Conservation (phyloP, 1,284 basidiomycete genomes). For the Tremellales sp. region DNA sequence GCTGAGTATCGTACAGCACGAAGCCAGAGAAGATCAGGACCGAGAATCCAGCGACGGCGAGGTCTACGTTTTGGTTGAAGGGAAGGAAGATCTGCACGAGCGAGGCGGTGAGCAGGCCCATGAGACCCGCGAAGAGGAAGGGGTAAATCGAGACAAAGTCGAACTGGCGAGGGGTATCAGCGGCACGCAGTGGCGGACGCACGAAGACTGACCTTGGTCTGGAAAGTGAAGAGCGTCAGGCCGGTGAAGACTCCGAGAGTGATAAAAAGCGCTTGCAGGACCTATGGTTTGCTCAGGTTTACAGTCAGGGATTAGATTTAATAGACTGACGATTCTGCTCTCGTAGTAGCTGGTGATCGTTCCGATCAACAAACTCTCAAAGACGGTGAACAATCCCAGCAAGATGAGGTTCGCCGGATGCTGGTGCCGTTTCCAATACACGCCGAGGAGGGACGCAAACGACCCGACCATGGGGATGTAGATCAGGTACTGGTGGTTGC, state of each 20-base stretch:
- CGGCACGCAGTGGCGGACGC: constrained; percentile 13
- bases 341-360: constrained; percentile 46
- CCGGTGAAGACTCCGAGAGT: constrained; percentile 55
- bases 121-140: constrained; percentile 45
- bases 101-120: constrained; percentile 42
- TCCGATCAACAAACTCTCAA: constrained; percentile 52
- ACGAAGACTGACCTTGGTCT: constrained; percentile 41
- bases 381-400: constrained; percentile 52
- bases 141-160: constrained; percentile 47
- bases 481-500: constrained; percentile 42
- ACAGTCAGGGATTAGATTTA: background rate
- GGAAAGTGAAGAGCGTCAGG: constrained; percentile 54
- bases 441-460: constrained; percentile 40
- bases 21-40: constrained; percentile 48
- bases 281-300: constrained; percentile 28
- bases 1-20: constrained; percentile 47
- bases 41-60: constrained; percentile 42
- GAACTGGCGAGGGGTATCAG: constrained; percentile 20
- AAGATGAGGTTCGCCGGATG: constrained; percentile 53
- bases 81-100: constrained; percentile 47
- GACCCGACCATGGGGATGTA: constrained; percentile 45
- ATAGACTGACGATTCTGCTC: constrained; percentile 37
- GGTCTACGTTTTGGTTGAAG: constrained; percentile 46
- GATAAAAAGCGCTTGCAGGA: constrained; percentile 55
- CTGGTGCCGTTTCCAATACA: constrained; percentile 48